Conservation (phyloP, 2,329 filamentous ascomycete species). For the Chaetothyriales sp. region DNA sequence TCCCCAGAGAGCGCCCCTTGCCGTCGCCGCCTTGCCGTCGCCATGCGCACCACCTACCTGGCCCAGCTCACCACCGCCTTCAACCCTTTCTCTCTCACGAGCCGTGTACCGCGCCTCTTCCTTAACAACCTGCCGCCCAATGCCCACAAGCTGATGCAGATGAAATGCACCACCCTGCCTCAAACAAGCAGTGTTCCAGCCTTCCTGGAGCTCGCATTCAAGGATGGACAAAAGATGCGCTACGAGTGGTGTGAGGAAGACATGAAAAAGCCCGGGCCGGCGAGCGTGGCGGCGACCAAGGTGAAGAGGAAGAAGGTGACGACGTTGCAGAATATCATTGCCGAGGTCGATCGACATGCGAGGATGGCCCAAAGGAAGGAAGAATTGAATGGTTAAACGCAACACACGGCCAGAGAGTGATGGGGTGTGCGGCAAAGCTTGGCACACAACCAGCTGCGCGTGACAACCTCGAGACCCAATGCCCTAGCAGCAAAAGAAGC, state of each 20-base stretch:
- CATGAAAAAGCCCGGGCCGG: conserved; percentile 20
- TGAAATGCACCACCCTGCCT: conserved; percentile 64
- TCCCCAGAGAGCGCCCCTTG: too few relatives aligned
- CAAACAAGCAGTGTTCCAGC: conserved; percentile 49
- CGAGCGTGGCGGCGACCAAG: conserved; percentile 35
- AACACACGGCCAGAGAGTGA: too few relatives aligned
- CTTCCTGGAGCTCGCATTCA: conserved; percentile 69
- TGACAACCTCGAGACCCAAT: too few relatives aligned
- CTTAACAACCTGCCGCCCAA: conserved; percentile 71
- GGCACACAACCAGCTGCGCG: too few relatives aligned
- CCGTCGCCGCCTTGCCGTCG: background rate
- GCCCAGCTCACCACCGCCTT: conserved; percentile 75
- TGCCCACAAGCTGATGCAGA: conserved; percentile 60
- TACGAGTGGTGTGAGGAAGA: conserved; percentile 30
- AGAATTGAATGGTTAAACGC: conserved; percentile 46
- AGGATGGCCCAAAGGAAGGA: conserved; percentile 67
- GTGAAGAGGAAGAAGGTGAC: conserved; percentile 61
- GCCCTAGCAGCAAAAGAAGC: too few relatives aligned
- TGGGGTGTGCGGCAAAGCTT: too few relatives aligned
- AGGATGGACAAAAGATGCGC: conserved; percentile 83
- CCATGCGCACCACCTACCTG: conserved; percentile 21
- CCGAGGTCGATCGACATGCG: conserved; percentile 84
- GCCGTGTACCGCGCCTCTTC: conserved; percentile 76
- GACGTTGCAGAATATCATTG: conserved; percentile 73
- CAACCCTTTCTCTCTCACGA: conserved; percentile 73